A percentile compares a stretch with the other conserved stretches of the same genome.
These are phyloP conservation scores for Juglanconis juglandina DNA, from an alignment of 2,329 filamentous ascomycete species.

Conservation along the genomic window DNA sequence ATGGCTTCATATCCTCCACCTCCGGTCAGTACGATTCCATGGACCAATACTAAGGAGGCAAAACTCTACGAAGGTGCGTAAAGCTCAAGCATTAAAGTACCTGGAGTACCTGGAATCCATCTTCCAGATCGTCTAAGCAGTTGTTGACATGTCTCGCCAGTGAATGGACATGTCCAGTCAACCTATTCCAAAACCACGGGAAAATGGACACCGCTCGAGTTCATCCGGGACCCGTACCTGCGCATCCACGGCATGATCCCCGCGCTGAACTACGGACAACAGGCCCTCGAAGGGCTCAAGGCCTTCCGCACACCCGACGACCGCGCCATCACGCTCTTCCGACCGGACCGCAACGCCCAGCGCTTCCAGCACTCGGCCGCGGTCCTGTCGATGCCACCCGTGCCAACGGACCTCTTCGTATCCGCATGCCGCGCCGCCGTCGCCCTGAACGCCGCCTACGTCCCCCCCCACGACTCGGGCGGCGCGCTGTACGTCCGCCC, in stretches of 20 bases:
- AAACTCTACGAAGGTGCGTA: no score
- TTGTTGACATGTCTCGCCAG: background rate
- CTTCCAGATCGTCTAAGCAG: background rate
- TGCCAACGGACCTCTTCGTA: slow-evolving; percentile 58
- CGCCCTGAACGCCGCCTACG: slow-evolving; percentile 62
- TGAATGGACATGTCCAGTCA: background rate
- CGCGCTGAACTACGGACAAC: slow-evolving; percentile 1
- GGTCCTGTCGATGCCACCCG: slow-evolving; percentile 60
- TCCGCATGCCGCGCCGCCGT: slow-evolving; percentile 59
- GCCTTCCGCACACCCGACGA: background rate
- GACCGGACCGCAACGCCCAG: slow-evolving; percentile 58
- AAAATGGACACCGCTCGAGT: background rate
- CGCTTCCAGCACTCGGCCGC: slow-evolving; percentile 61
- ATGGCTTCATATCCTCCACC: no score
- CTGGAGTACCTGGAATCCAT: background rate
- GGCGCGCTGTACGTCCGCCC: slow-evolving; percentile 67
- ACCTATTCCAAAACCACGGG: background rate
- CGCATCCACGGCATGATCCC: background rate
- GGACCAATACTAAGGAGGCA: no score
- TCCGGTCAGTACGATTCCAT: no score
- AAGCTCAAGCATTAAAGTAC: no score
- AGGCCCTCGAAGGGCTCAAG: background rate
- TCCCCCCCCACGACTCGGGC: slow-evolving; percentile 60
- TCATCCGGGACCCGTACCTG: background rate
- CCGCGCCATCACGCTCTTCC: slow-evolving; percentile 57